Conservation (phyloP, 306 rosid genomes). For the Sechiopsis laciniata region DNA sequence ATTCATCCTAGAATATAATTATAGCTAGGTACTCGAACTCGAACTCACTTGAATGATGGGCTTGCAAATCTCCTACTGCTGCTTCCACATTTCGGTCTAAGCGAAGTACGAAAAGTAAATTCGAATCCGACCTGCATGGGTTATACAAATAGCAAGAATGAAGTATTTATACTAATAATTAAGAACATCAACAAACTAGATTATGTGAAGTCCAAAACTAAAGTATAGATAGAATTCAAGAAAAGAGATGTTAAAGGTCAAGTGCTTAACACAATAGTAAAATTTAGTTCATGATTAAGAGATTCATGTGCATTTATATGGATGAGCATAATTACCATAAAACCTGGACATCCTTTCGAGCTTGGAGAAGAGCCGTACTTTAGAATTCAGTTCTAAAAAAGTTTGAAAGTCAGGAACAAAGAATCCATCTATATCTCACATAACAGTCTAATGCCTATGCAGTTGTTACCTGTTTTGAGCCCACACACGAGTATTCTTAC, state of each 20-base stretch:
- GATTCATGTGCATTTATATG: background rate
- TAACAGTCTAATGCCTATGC: background rate
- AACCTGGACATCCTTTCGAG: background rate
- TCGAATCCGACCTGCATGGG: background rate
- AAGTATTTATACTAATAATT: background rate
- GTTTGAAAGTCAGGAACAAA: background rate
- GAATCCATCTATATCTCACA: background rate
- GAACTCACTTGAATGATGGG: background rate
- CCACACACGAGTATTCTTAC: background rate
- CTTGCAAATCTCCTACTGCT: background rate
- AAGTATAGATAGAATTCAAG: background rate
- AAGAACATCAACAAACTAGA: background rate
- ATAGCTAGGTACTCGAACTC: background rate
- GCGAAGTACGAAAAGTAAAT: background rate
- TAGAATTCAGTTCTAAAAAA: background rate
- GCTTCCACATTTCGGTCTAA: background rate
- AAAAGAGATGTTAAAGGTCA: background rate
- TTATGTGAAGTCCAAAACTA: background rate
- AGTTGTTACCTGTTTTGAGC: background rate
- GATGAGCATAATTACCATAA: background rate
- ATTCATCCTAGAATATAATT: background rate
- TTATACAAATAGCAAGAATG: background rate
- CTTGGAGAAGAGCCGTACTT: background rate
- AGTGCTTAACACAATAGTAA: background rate
- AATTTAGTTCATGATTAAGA: background rate